Base-by-base conservation (phyloP, 192 early-diverging fungal species). In the Borealophlyctis nickersoniae region DNA sequence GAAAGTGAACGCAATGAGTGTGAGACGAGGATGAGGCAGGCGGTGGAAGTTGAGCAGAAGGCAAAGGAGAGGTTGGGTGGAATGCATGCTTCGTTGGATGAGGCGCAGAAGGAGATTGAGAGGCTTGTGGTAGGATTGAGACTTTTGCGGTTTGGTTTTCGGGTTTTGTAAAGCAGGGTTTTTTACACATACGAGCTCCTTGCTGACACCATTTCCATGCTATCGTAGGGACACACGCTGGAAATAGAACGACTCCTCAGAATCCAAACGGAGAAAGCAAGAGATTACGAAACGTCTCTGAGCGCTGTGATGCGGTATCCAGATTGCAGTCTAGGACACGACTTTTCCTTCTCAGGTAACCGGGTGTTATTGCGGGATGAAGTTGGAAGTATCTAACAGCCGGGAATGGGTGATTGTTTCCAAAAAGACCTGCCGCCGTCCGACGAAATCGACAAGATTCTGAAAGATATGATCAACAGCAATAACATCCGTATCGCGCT, bases 401-500 rank as follows among this genome's bases (percentile, higher is more conserved):
- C 59, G 27, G 58, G 13, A 4, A 22, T 24, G 29, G 2, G 26
- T 27, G 16, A 3, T 19, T 3, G 27, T 56, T 13, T 56, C 27
- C 4, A n/a, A 24, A 24, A 22, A 35, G 52, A 55, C 24, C 33
- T 31, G 30, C n/a, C 59, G 54, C 27, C 27, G 22, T 48, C 30
- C 28, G 70, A 22, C 4, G 65, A 66, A 28, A 56, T 31, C 28
- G 77, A 79, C 59, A 39, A 52, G 3, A 31, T 79, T 11, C 66
- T 73, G 24, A 62, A 67, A 32, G 71, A 79, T 5, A 65, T 79
- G 63, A 79, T 79, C 33, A 70, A 63, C 33, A 50, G 67, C 49
- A 79, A 79, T 60, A 79, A 75, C 52, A 27, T 75, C 13, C 56
- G 77, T 22, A 79, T 79, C 22, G 66, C 77, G 5, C 39, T 79